A percentile compares a stretch with the other conserved stretches of the same genome.
These are phyloP conservation scores for Parsonsia alboflavescens DNA, from an alignment of 257 asterid species.

Conservation along the genomic window DNA sequence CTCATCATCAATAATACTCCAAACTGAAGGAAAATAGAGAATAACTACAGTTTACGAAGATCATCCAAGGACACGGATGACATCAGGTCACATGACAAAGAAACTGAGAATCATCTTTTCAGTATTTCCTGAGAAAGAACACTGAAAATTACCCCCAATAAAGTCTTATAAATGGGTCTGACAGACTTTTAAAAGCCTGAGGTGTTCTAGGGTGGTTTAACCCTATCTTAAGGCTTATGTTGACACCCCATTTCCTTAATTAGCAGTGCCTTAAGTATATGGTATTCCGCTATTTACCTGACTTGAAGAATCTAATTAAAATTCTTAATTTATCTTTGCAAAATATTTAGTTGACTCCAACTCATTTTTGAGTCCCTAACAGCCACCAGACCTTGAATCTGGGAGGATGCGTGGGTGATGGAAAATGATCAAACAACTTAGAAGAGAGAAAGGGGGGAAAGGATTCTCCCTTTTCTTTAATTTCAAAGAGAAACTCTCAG, in stretches of 20 bases:
- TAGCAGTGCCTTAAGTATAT: neutral
- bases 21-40: conserved; percentile 1
- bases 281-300: neutral
- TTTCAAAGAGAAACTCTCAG: neutral
- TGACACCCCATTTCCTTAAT: neutral
- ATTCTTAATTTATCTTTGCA: neutral
- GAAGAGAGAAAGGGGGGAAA: neutral
- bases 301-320: neutral
- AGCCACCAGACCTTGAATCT: neutral
- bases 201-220: neutral
- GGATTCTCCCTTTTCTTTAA: neutral
- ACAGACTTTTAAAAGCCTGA: conserved; percentile 8
- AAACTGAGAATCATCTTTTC: conserved; percentile 7
- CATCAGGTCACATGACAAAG: conserved; percentile 10
- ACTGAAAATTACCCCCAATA: neutral
- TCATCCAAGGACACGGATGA: conserved; percentile 12
- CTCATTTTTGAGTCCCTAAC: neutral
- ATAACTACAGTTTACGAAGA: conserved; percentile 3
- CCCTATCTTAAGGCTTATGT: neutral
- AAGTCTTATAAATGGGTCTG: conserved; percentile 4
- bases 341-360: neutral
- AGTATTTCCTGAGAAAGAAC: conserved; percentile 4
- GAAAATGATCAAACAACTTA: neutral
- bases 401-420: neutral
- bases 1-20: neutral